Evolutionary conservation across 148 eudicot species (phyloP).

Genomic region (Agrostemma githago): DNA sequence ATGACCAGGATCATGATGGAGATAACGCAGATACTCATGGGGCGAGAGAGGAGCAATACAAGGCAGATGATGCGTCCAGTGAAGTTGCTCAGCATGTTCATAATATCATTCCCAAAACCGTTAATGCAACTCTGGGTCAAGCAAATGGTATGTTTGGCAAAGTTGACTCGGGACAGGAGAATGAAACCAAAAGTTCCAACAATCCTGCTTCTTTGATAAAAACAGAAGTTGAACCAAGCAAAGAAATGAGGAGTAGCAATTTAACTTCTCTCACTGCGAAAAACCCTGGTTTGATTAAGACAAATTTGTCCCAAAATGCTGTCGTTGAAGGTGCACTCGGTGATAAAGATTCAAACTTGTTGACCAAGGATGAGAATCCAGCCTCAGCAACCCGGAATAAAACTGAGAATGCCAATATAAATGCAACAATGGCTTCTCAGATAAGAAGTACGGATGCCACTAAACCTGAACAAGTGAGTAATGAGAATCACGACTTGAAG

Average conservation of each 20-base stretch:
- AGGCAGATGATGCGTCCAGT: slow-evolving; percentile 97
- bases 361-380: slow-evolving; percentile 22
- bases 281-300: slow-evolving; percentile 18
- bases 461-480: slow-evolving; percentile 17
- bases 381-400: slow-evolving; percentile 13
- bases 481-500: slow-evolving; percentile 21
- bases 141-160: slow-evolving; percentile 32
- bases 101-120: slow-evolving; percentile 30
- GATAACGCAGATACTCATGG: slow-evolving; percentile 42
- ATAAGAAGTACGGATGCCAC: slow-evolving; percentile 16
- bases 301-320: slow-evolving; percentile 28
- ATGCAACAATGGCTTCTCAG: slow-evolving; percentile 22
- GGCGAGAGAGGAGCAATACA: slow-evolving; percentile 80
- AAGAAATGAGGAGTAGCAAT: slow-evolving; percentile 29
- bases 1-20: slow-evolving; percentile 48
- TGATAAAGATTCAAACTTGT: slow-evolving; percentile 19
- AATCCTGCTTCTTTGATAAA: slow-evolving; percentile 15
- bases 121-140: slow-evolving; percentile 32
- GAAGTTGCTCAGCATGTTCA: slow-evolving; percentile 71
- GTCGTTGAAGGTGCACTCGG: slow-evolving; percentile 12
- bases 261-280: slow-evolving; percentile 23
- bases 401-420: slow-evolving; percentile 27
- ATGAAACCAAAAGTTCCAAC: slow-evolving; percentile 23
- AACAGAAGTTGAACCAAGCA: slow-evolving; percentile 10
- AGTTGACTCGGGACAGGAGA: slow-evolving; percentile 33